phyloP scores from a whole-genome alignment of 768 basidiomycete species.

The Mycena galopus region DNA sequence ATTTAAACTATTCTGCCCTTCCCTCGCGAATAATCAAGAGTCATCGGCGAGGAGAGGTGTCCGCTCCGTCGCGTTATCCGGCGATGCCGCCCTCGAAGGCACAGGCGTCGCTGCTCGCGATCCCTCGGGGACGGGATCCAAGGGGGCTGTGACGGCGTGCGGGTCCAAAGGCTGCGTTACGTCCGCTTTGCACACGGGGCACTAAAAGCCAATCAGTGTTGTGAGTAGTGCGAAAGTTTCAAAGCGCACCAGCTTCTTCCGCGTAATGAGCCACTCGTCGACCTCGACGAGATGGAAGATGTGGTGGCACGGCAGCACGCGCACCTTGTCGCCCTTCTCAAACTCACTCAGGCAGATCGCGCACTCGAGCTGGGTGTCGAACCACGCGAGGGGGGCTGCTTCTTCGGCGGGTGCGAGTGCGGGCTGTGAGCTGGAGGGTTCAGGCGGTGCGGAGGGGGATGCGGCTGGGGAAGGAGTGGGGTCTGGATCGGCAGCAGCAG shows the following conservation, averaged over 20 bases:
- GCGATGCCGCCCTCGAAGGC: constrained; percentile 14
- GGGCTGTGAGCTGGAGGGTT: constrained; percentile 58
- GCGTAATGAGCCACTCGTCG: constrained; percentile 91
- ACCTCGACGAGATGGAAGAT: constrained; percentile 95
- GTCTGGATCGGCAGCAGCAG: background rate
- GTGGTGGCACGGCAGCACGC: constrained; percentile 94
- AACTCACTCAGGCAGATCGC: constrained; percentile 95
- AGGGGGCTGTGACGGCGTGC: no score
- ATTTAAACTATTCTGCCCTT: background rate
- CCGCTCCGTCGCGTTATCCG: constrained; percentile 27
- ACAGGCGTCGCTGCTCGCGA: background rate
- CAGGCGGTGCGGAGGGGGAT: no score
- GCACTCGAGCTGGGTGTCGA: constrained; percentile 87
- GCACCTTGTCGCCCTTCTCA: constrained; percentile 87
- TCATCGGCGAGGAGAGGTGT: constrained; percentile 21
- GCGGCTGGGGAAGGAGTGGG: background rate
- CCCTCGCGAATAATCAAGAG: constrained; percentile 1
- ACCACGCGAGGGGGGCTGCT: constrained; percentile 73
- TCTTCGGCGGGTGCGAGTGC: no score
- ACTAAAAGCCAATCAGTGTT: constrained; percentile 59
- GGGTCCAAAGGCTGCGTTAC: constrained; percentile 72
- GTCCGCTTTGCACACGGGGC: constrained; percentile 93
- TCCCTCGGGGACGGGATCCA: no score
- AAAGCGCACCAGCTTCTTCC: constrained; percentile 88
- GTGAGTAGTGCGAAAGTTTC: constrained; percentile 30